A percentile compares a stretch with the other conserved stretches of the same genome.
phyloP scores from a whole-genome alignment of 116 monocot species.

The Posidonia oceanica region DNA sequence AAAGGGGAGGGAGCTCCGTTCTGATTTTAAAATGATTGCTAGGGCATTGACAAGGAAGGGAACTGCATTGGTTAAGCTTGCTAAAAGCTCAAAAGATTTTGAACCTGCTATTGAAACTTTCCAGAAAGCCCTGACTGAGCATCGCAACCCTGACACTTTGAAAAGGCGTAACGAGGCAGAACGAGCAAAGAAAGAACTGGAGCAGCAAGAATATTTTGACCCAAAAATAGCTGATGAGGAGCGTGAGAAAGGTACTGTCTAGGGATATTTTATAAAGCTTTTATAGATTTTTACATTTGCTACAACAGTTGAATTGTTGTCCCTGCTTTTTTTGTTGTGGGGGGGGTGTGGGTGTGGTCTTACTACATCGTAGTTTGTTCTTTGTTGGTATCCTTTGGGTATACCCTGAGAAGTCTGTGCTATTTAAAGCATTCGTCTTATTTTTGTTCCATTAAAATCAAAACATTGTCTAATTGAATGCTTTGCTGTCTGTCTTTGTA shows the following conservation, averaged over 20 bases:
- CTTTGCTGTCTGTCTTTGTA: too few species aligned
- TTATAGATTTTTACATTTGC: not conserved
- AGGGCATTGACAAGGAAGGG: constrained; percentile 93
- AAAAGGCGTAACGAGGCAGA: constrained; percentile 90
- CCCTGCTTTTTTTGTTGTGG: too few species aligned
- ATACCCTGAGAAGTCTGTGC: too few species aligned
- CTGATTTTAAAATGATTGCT: constrained; percentile 93
- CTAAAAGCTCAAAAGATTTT: constrained; percentile 76
- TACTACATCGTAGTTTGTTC: too few species aligned
- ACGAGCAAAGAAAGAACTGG: constrained; percentile 84
- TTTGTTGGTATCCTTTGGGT: too few species aligned
- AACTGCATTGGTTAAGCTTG: constrained; percentile 62
- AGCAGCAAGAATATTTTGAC: constrained; percentile 90
- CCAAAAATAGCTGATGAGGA: constrained; percentile 91
- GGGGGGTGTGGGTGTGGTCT: too few species aligned
- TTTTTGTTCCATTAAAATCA: too few species aligned
- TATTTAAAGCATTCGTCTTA: too few species aligned
- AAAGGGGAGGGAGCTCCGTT: constrained; percentile 80
- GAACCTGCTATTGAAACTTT: constrained; percentile 84
- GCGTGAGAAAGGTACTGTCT: constrained; percentile 71
- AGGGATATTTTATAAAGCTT: not conserved
- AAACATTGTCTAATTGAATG: too few species aligned
- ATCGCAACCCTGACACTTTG: constrained; percentile 94
- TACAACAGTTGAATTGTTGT: too few species aligned
- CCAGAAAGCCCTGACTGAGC: constrained; percentile 94